These are phyloP conservation scores for Aspergillus indologenus DNA, from an alignment of 495 filamentous ascomycete genomes.

Conservation along the genomic window DNA sequence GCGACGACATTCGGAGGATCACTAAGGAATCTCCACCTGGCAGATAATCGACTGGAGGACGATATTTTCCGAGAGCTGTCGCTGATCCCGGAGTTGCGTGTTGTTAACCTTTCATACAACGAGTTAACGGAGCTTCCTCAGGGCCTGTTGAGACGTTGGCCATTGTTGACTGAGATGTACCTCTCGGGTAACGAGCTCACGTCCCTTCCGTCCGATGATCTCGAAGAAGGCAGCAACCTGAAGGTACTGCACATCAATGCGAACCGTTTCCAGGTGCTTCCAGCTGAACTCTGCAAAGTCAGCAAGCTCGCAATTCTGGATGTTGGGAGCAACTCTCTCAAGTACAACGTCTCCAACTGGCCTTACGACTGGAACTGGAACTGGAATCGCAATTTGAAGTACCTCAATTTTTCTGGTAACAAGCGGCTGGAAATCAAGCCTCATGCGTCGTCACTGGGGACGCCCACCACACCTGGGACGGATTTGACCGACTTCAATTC, in stretches of 20 bases:
- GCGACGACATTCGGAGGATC: conserved; percentile 82
- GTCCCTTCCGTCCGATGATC: conserved; percentile 86
- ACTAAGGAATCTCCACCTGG: conserved; percentile 77
- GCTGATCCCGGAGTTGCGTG: conserved; percentile 75
- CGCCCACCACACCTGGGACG: conserved; percentile 52
- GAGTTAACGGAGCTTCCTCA: conserved; percentile 87
- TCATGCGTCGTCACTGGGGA: conserved; percentile 52
- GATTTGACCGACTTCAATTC: conserved; percentile 90
- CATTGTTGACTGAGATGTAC: conserved; percentile 84
- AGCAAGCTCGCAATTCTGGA: conserved; percentile 87
- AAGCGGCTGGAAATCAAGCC: conserved; percentile 96
- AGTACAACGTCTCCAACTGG: conserved; percentile 99
- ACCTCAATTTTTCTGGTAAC: conserved; percentile 96
- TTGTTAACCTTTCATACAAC: conserved; percentile 95
- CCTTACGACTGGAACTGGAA: conserved; percentile 99
- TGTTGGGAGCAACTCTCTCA: conserved; percentile 92
- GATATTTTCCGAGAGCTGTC: conserved; percentile 90
- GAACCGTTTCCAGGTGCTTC: conserved; percentile 96
- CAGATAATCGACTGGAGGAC: conserved; percentile 90
- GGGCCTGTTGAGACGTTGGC: conserved; percentile 82
- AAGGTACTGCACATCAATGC: conserved; percentile 93
- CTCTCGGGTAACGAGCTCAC: conserved; percentile 94
- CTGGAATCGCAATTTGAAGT: conserved; percentile 90
- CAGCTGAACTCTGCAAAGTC: conserved; percentile 92
- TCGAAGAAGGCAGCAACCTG: conserved; percentile 80